Evolutionary conservation across 768 basidiomycete species (phyloP), one percentile per base, ranked within the genome.

Genomic region (Crassisporium funariophilum): DNA sequence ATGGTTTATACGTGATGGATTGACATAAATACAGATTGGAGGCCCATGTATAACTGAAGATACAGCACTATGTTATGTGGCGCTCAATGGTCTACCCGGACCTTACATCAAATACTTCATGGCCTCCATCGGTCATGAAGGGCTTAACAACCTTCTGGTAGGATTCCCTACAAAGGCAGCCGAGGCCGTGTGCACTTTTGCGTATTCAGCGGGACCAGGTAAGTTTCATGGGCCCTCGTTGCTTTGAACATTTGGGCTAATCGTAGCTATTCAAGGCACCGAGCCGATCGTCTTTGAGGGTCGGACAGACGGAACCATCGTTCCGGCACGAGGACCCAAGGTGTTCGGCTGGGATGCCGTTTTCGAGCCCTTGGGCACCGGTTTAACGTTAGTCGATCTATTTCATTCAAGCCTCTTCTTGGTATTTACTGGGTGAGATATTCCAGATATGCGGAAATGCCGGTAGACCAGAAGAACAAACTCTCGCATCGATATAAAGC

Each of bases 71-170:
- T 91, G 87, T 55, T 98, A 91, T 60, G 81, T 84, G 50, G 94
- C 97, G 0, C 72, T 98, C 13, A 81, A 85, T 15, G 95, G 93
- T 0, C 79, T 99, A 3, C 97, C 97, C 2, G 97, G 97, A 0
- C 95, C 95, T 0, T 99, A 95, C 69, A 95, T 99, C 75, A 99
- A 99, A 60, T 76, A 91, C 53, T 99, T 99, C 66, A 70, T 98
- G 66, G 75, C 77, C 35, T 77, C 76, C 19, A 66, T 98, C 4
- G 95, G 95, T 2, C 91, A 92, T 62, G 84, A 91, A 52, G 95
- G 95, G 72, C 74, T 99, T 16, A 95, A 97, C 64, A 84, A 75
- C 38, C 71, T 99, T 60, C 79, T 98, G 12, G 77, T 69, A 7
- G 82, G 81, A 9, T 98, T 98, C 61, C 69, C 77, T 0, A 87